Evolutionary conservation across 129 eudicot species (phyloP).

Genomic region (Chrysanthemum lavandulifolium): DNA sequence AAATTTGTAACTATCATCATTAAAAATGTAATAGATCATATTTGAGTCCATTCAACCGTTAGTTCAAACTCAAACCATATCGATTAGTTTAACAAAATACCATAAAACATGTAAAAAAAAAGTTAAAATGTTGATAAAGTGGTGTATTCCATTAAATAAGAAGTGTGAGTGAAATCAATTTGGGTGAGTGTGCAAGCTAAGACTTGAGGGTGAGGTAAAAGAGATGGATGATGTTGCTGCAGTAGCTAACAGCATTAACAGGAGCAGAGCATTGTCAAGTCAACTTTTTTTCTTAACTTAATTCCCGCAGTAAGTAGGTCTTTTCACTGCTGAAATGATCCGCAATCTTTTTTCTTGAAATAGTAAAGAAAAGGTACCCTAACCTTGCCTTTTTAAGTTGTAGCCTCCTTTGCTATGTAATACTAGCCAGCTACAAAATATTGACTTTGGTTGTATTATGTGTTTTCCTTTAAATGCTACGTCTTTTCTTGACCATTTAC

Average conservation of each 20-base stretch:
- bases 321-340: slow-evolving; percentile 10
- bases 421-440: background rate
- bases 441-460: too few relatives aligned
- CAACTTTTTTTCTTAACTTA: slow-evolving; percentile 15
- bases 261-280: slow-evolving; percentile 15
- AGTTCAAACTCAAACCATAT: too few relatives aligned
- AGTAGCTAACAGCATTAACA: slow-evolving; percentile 2
- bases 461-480: too few relatives aligned
- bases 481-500: too few relatives aligned
- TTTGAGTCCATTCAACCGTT: too few relatives aligned
- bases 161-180: slow-evolving; percentile 15
- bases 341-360: slow-evolving; percentile 12
- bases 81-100: too few relatives aligned
- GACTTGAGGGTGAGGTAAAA: background rate
- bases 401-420: background rate
- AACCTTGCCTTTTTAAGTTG: background rate
- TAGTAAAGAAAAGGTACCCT: slow-evolving; percentile 12
- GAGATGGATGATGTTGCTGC: slow-evolving; percentile 3
- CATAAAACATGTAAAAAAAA: too few relatives aligned
- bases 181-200: slow-evolving; percentile 20
- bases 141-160: background rate
- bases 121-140: background rate
- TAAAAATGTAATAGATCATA: too few relatives aligned
- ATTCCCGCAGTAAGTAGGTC: slow-evolving; percentile 25
- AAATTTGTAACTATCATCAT: too few relatives aligned